These are phyloP conservation scores for Calonectria honghensis DNA, from an alignment of 2,329 filamentous ascomycete genomes.

Conservation along the genomic window DNA sequence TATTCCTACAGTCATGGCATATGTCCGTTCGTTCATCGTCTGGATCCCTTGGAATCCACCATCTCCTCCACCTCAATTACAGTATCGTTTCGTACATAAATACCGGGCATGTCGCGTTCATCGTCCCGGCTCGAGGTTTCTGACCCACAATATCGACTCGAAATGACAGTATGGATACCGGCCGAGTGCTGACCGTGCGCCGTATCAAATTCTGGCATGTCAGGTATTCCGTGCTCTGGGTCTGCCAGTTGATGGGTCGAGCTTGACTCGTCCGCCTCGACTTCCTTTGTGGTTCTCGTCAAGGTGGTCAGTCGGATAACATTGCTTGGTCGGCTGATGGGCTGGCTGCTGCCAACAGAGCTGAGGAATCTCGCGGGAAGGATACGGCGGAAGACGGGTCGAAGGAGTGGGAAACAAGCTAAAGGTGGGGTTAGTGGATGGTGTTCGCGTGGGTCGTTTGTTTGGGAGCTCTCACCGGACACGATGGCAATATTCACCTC, in stretches of 20 bases:
- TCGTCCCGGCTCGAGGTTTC: background rate
- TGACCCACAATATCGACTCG: conserved; percentile 25
- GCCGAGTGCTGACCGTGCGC: background rate
- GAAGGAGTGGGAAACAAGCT: conserved; percentile 50
- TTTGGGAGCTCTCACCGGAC: conserved; percentile 34
- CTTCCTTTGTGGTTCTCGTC: conserved; percentile 31
- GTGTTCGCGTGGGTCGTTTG: too few species aligned
- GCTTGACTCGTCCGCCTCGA: conserved; percentile 42
- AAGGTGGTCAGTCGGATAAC: conserved; percentile 42
- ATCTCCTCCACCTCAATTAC: conserved; percentile 40
- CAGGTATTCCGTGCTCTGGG: conserved; percentile 30
- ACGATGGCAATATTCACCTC: conserved; percentile 51
- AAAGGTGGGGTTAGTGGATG: background rate
- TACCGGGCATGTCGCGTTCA: conserved; percentile 13
- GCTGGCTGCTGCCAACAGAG: conserved; percentile 44
- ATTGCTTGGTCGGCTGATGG: conserved; percentile 43
- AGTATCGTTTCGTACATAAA: conserved; percentile 42
- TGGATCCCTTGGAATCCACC: conserved; percentile 20
- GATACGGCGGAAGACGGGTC: conserved; percentile 46
- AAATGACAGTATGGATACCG: conserved; percentile 42
- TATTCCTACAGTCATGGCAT: background rate
- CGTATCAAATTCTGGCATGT: background rate
- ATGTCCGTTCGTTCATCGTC: conserved; percentile 13
- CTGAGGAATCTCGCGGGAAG: conserved; percentile 45
- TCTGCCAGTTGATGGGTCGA: conserved; percentile 47